Base-by-base conservation (phyloP, 805 yeast species). In the Jamesozyma spencerorum region DNA sequence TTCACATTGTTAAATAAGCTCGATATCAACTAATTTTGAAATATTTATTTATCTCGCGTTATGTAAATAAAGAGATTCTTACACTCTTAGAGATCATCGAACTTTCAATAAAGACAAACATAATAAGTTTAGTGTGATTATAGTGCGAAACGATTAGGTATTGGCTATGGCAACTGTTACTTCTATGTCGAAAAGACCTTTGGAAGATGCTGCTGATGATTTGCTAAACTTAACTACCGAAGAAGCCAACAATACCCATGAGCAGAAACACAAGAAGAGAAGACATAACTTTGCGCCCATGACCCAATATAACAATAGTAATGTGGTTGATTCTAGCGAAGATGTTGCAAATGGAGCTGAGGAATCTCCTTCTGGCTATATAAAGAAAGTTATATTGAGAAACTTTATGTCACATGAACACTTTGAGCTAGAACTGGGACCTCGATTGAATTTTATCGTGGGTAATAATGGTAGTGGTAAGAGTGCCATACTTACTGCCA, bases 401-500 rank as follows among this genome's bases (percentile, higher is more conserved):
- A 85, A 86, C 63, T 86, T 86, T 58, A 86, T 86, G 95, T 86
- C 94, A 48, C 98, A 92, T 56, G 81, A 77, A 36, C 75, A 84
- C 41, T 85, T 92, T 53, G 78, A 77, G 41, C 63, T 92, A 7
- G 73, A 71, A 3, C 70, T 88, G 26, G 92, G 92, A 1, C 87
- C 90, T 0, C 75, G 79, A 40, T 69, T 88, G 49, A 88, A 88
- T 58, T 83, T 88, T 55, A 85, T 88, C 42, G 81, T 85, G 31
- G 97, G 97, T 17, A 70, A 81, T 42, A 88, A 88, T 54, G 97
- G 97, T 2, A 78, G 88, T 30, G 97, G 97, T 24, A 88, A 88
- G 55, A 75, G 85, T 55, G 94, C 97, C 1, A 72, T 88, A 15
- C 64, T 88, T 43, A 86, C 96, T 0, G 96, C 95, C 0, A 77